phyloP scores from a whole-genome alignment of 345 rosid genomes.

The Pseudoturritis turrita region DNA sequence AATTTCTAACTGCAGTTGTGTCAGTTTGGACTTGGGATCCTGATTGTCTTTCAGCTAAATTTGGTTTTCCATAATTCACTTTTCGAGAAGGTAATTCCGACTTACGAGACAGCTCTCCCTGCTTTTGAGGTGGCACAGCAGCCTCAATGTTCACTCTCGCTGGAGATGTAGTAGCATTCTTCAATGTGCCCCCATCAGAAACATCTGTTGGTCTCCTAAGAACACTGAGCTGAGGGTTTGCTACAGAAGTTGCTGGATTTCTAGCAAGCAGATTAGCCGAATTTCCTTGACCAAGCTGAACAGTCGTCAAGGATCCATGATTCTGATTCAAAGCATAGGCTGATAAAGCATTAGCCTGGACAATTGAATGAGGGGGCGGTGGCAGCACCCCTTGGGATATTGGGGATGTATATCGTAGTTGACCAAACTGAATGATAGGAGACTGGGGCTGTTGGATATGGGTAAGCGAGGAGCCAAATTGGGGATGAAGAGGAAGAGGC shows the following conservation, averaged over 20 bases:
- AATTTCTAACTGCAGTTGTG: constrained; percentile 44
- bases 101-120: constrained; percentile 40
- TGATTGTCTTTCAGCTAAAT: constrained; percentile 37
- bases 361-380: constrained; percentile 53
- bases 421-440: constrained; percentile 91
- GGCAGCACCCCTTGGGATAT: constrained; percentile 73
- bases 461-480: constrained; percentile 51
- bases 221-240: constrained; percentile 45
- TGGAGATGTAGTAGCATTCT: constrained; percentile 36
- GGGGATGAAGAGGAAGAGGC: constrained; percentile 96
- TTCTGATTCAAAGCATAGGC: constrained; percentile 50
- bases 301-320: constrained; percentile 39
- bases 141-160: constrained; percentile 35
- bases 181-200: constrained; percentile 39
- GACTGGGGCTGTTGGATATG: constrained; percentile 68
- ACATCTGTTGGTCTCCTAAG: constrained; percentile 41
- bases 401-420: constrained; percentile 72
- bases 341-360: constrained; percentile 44
- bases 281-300: constrained; percentile 42
- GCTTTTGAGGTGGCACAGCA: constrained; percentile 35
- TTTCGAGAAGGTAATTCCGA: constrained; percentile 32
- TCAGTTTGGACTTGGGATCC: constrained; percentile 41
- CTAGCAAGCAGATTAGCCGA: constrained; percentile 33
- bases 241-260: constrained; percentile 32
- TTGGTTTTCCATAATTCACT: constrained; percentile 39